A percentile compares a stretch with the other conserved stretches of the same genome.
Evolutionary conservation across 345 rosid species (phyloP).

Genomic region (Corymbia maculata): DNA sequence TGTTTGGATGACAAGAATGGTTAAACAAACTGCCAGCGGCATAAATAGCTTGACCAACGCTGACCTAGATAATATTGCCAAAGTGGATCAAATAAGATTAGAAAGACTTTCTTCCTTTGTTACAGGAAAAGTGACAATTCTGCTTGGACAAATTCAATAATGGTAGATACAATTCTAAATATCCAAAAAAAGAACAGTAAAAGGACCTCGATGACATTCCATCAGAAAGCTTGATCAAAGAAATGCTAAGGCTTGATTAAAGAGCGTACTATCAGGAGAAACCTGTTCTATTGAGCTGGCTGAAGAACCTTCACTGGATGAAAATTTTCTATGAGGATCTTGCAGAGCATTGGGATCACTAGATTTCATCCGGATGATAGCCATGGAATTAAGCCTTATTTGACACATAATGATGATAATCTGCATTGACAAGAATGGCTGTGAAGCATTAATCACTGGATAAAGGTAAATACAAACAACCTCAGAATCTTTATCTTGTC

Average conservation of each 20-base stretch:
- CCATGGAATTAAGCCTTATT: constrained; percentile 75
- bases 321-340: constrained; percentile 20
- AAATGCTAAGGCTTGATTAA: not conserved
- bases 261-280: not conserved
- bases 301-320: constrained; percentile 16
- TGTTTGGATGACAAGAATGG: constrained; percentile 85
- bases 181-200: not conserved
- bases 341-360: constrained; percentile 13
- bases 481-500: not conserved
- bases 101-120: not conserved
- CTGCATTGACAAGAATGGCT: constrained; percentile 19
- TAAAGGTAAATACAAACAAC: not conserved
- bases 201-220: not conserved
- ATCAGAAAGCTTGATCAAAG: not conserved
- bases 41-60: constrained; percentile 80
- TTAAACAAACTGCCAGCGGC: constrained; percentile 67
- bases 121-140: not conserved
- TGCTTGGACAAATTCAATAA: not conserved
- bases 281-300: constrained; percentile 74
- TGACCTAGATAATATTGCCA: constrained; percentile 21
- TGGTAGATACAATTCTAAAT: not conserved
- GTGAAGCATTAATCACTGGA: not conserved
- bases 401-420: constrained; percentile 57
- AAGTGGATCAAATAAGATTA: constrained; percentile 6
- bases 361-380: constrained; percentile 62